Base-by-base conservation (phyloP, 1,284 basidiomycete species). In the Pholiota adiposa region DNA sequence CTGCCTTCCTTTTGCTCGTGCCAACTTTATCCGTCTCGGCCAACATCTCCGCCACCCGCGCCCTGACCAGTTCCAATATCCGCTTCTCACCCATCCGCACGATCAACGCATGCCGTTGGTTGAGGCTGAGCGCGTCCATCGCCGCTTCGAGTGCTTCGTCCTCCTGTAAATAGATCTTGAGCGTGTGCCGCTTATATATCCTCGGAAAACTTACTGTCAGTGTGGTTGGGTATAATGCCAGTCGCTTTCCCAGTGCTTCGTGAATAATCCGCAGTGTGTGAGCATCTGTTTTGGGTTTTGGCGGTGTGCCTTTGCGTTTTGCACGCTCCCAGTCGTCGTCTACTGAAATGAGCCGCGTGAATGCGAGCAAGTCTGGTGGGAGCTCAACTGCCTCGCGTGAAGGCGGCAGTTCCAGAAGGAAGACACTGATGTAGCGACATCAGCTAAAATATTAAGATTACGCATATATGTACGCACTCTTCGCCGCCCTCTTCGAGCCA, bases 401-500 rank as follows among this genome's bases (percentile, higher is more conserved):
- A 2, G 59, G 31, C 2, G 62, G 34, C 8, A 79, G 80, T 59
- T 86, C 84, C 27, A 90, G 67, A 1, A 88, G 74, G 63, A 91
- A 88, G 7, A 88, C 83, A 60, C 89, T 90, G 64, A 38, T 48
- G 25, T n/a, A n/a, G n/a, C 48, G 36, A 2, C 27, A 14, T 33
- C 53, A 54, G 54, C 34, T 40, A 65, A 33, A 34, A 48, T 50
- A 14, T 11, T 7, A 38, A 31, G 49, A 34, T n/a, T 59, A 8
- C 23, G 7, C 4, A 18, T n/a, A 40, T 4, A 31, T 55, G 23
- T 7, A 83, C 92, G 70, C 70, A 96, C 95, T 98, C 95, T 64
- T 97, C 95, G 18, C 92, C 88, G 2, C 92, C 93, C 71, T 90
- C 86, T 64, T 96, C 93, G 7, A 97, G 77, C 92, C 94, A 96